Conservation (phyloP, 2,329 filamentous ascomycete species). For the Plectosphaerella sp. region DNA sequence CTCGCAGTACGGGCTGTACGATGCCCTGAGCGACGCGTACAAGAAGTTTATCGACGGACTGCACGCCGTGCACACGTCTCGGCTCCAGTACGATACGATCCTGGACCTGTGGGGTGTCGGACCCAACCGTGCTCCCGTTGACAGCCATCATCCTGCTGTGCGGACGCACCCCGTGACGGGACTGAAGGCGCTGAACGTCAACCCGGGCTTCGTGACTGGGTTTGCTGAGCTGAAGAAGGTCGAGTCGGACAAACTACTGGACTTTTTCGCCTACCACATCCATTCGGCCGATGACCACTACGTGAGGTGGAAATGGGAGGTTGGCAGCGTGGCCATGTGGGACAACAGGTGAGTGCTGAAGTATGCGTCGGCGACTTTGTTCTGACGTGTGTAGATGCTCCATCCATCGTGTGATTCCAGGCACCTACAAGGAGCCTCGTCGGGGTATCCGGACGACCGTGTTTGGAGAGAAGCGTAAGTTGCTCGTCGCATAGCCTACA, state of each 20-base stretch:
- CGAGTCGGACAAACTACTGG: slow-evolving; percentile 41
- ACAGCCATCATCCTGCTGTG: slow-evolving; percentile 42
- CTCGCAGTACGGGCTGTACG: slow-evolving; percentile 40
- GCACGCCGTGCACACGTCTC: slow-evolving; percentile 40
- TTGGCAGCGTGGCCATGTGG: slow-evolving; percentile 46
- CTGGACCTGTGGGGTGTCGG: slow-evolving; percentile 36
- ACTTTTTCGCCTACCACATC: slow-evolving; percentile 41
- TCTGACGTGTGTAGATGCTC: slow-evolving; percentile 21
- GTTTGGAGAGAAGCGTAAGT: slow-evolving; percentile 39
- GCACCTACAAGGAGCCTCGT: slow-evolving; percentile 29
- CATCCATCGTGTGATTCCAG: slow-evolving; percentile 35
- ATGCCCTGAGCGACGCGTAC: slow-evolving; percentile 36
- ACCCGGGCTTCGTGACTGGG: slow-evolving; percentile 39
- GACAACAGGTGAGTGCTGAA: slow-evolving; percentile 33
- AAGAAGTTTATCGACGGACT: slow-evolving; percentile 36
- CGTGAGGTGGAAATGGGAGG: slow-evolving; percentile 45
- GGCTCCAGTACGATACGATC: slow-evolving; percentile 42
- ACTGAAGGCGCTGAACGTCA: slow-evolving; percentile 40
- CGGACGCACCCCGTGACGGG: slow-evolving; percentile 43
- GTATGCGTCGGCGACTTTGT: not conserved
- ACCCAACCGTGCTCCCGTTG: slow-evolving; percentile 38
- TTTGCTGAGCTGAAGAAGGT: slow-evolving; percentile 45
- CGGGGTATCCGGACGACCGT: slow-evolving; percentile 36
- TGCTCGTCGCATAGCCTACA: slow-evolving; percentile 1
- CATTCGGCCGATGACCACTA: slow-evolving; percentile 45